phyloP scores from a whole-genome alignment of 2,329 filamentous ascomycete species.

The Trichophyton simii region DNA sequence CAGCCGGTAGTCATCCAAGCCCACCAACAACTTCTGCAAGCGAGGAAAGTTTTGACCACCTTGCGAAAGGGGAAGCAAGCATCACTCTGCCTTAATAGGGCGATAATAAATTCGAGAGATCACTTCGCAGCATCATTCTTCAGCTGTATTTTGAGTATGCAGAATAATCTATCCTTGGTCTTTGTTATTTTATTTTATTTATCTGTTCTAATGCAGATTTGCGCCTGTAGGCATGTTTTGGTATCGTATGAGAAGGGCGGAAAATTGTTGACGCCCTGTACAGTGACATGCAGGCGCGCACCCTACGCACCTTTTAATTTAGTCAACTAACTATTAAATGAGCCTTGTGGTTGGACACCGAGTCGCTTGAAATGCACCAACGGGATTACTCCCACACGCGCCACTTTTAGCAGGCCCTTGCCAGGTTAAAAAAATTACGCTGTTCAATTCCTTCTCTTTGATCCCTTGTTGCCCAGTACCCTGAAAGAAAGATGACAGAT shows the following conservation, averaged over 20 bases:
- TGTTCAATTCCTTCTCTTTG: neutral
- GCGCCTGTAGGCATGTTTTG: constrained; percentile 2
- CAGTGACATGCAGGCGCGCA: neutral
- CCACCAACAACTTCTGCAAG: constrained; percentile 31
- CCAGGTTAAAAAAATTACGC: neutral
- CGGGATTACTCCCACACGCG: neutral
- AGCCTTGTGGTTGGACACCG: neutral
- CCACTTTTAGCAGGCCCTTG: neutral
- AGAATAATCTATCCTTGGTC: neutral
- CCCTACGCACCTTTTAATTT: neutral
- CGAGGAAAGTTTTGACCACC: constrained; percentile 38
- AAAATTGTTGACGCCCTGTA: neutral
- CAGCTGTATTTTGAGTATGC: neutral
- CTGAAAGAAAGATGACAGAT: neutral
- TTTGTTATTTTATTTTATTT: neutral
- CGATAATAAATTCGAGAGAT: neutral
- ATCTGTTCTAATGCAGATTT: neutral
- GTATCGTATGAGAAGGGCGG: neutral
- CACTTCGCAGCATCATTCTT: neutral
- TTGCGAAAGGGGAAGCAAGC: constrained; percentile 34
- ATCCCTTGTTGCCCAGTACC: neutral
- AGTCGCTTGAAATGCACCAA: neutral
- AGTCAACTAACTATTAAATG: neutral
- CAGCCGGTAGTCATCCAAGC: constrained; percentile 18
- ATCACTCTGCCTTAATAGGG: constrained; percentile 20